Evolutionary conservation across 2,329 filamentous ascomycete species (phyloP).

Genomic region (Cytospora piceicola): DNA sequence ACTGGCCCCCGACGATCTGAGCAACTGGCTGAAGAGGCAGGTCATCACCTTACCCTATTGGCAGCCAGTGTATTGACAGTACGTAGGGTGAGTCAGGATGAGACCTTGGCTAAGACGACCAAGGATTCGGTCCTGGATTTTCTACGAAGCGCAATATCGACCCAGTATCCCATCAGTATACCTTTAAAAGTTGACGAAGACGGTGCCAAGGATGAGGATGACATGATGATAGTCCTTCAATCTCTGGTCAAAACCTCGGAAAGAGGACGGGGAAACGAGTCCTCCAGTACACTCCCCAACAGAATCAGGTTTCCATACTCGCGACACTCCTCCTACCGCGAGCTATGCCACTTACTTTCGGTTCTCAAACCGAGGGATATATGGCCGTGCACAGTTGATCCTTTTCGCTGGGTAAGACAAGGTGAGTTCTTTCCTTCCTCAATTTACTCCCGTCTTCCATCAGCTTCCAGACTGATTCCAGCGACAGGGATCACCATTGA

Average conservation of each 20-base stretch:
- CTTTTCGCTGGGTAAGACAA: conserved; percentile 62
- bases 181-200: conserved; percentile 34
- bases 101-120: conserved; percentile 29
- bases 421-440: conserved; percentile 34
- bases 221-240: conserved; percentile 23
- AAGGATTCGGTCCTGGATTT: conserved; percentile 27
- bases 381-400: conserved; percentile 78
- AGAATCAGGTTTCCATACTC: conserved; percentile 77
- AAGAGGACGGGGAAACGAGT: conserved; percentile 23
- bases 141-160: conserved; percentile 9
- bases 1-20: conserved; percentile 56
- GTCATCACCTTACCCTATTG: not conserved
- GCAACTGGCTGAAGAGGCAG: conserved; percentile 45
- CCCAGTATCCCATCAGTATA: conserved; percentile 11
- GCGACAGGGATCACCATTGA: conserved; percentile 60
- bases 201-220: conserved; percentile 29
- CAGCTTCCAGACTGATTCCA: not conserved
- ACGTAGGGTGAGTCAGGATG: conserved; percentile 1
- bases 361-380: conserved; percentile 75
- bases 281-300: conserved; percentile 40
- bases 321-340: conserved; percentile 82
- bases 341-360: conserved; percentile 72
- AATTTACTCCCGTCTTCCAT: not conserved
- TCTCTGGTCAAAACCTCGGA: conserved; percentile 20
- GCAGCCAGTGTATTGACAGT: not conserved